Conservation (phyloP, 2,329 filamentous ascomycete species). For the Grosmannia serpens region DNA sequence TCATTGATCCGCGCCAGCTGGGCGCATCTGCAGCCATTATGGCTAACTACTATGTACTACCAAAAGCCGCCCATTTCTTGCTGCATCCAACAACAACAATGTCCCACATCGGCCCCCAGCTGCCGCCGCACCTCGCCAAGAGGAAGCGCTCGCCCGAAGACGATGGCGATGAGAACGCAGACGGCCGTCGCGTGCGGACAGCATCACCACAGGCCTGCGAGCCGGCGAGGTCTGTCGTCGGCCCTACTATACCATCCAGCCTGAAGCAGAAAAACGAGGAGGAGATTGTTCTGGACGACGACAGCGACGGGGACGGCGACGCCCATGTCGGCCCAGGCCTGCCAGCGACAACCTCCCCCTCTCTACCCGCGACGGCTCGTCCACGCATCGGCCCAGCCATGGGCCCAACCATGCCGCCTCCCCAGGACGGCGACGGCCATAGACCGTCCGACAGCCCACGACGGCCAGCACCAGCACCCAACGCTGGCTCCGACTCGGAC, state of each 20-base stretch:
- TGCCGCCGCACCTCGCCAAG: constrained; percentile 57
- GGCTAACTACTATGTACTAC: not conserved
- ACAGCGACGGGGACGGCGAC: constrained; percentile 19
- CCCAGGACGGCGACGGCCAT: constrained; percentile 19
- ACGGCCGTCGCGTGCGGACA: not conserved
- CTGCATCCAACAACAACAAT: constrained; percentile 27
- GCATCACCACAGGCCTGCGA: not conserved
- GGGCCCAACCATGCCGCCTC: constrained; percentile 18
- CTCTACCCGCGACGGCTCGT: not conserved
- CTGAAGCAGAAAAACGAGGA: constrained; percentile 22
- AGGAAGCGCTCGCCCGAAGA: constrained; percentile 44
- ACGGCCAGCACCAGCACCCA: constrained; percentile 26
- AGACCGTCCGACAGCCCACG: constrained; percentile 6
- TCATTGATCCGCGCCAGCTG: constrained; percentile 4
- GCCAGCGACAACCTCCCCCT: not conserved
- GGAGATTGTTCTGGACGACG: constrained; percentile 27
- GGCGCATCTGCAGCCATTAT: not conserved
- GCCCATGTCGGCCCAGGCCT: not conserved
- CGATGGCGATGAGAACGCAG: constrained; percentile 11
- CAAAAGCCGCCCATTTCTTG: not conserved
- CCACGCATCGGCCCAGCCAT: not conserved
- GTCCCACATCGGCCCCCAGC: constrained; percentile 57
- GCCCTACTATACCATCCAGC: constrained; percentile 14
- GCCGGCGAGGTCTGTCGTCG: constrained; percentile 8
- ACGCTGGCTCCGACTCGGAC: constrained; percentile 16